Conservation (phyloP, 2,329 filamentous ascomycete genomes). For the Blastomyces parvus region DNA sequence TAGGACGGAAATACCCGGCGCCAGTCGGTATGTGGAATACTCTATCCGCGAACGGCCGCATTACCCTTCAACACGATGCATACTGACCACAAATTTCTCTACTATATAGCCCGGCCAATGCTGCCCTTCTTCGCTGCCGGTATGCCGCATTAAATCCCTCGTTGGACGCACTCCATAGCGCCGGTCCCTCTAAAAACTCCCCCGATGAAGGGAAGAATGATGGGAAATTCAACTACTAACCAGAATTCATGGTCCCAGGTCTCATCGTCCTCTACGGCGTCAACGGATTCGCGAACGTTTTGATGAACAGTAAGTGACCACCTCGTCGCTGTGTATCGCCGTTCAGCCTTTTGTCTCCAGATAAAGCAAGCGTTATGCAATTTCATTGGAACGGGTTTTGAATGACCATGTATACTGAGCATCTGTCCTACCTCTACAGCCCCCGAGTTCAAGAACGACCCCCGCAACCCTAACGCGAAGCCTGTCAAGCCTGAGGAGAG, state of each 20-base stretch:
- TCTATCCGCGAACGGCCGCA: conserved; percentile 15
- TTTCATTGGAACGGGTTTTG: conserved; percentile 27
- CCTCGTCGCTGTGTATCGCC: conserved; percentile 8
- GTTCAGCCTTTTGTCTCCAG: conserved; percentile 51
- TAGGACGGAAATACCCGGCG: conserved; percentile 76
- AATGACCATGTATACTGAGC: neutral
- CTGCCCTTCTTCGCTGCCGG: conserved; percentile 89
- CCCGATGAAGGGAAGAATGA: neutral
- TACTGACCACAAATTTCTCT: conserved; percentile 22
- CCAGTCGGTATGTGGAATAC: conserved; percentile 57
- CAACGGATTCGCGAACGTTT: conserved; percentile 68
- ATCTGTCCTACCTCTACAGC: conserved; percentile 41
- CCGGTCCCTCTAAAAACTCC: neutral
- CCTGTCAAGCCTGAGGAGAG: conserved; percentile 23
- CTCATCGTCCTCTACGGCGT: conserved; percentile 81
- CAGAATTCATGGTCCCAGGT: conserved; percentile 36
- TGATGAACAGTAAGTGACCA: conserved; percentile 65
- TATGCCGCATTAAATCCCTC: conserved; percentile 45
- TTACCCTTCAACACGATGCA: conserved; percentile 14
- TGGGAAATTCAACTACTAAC: conserved; percentile 1
- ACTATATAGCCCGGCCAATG: conserved; percentile 68
- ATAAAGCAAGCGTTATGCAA: conserved; percentile 35
- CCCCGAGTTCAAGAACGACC: conserved; percentile 95
- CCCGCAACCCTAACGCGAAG: conserved; percentile 56
- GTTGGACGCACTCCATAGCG: neutral